Base-by-base conservation (phyloP, 177 flowering plant genomes). In the Vitis hybrid region DNA sequence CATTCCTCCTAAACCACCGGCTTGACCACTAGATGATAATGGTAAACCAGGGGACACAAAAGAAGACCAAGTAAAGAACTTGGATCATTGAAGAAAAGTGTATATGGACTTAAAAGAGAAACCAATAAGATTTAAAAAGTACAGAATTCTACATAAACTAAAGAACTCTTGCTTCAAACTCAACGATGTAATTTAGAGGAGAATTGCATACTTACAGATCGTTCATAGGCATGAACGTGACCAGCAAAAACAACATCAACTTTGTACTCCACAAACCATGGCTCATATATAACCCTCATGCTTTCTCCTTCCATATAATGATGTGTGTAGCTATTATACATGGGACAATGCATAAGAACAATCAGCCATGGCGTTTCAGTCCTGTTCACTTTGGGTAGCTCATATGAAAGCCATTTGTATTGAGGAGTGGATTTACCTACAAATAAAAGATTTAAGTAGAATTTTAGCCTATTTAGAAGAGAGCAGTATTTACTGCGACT, bases 151-250 rank as follows among this genome's bases (percentile, higher is more conserved):
- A 38, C 47, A 38, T 28, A 7, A 38, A 38, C 47, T 38, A 38
- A 28, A 31, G 18, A 22, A n/a, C 31, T 14, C 24, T 4, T 13
- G 31, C 19, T 10, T 28, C 14, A 3, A 11, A 53, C 28, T 7
- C 15, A 54, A 22, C 7, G 4, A 1, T 31, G 47, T 38, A 38
- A 1, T 55, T 11, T 13, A 11, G 18, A 31, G 28, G 60, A 66
- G 54, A 28, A 50, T 38, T 7, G n/a, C 20, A 65, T 8, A 81
- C 86, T 84, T 84, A 89, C 91, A 38, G 91, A 80, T 84, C 92
- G 71, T 78, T 91, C 97, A 51, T 90, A 87, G 66, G 94, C 89
- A 71, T 91, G 97, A 62, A 91, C 94, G 76, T 91, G 93, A 44
- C 96, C 92, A 31, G 91, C 82, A 75, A 88, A 88, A 54, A 91